Conservation (phyloP, 2,329 filamentous ascomycete species). For the Trichoderma guizhouense region DNA sequence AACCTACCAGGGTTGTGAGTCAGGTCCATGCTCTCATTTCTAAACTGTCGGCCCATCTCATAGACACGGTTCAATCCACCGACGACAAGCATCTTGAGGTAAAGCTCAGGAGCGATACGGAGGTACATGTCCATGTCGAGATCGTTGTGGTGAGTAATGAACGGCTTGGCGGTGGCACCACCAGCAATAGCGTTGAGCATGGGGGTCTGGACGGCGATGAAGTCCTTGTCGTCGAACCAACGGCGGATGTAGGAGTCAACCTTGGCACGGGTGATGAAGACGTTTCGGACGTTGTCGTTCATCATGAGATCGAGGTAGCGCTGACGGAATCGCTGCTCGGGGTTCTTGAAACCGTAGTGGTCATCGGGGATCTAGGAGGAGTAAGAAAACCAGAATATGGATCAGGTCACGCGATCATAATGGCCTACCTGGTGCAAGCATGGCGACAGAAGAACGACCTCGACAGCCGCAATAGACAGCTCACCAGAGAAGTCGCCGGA, state of each 20-base stretch:
- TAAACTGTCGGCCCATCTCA: slow-evolving; percentile 92
- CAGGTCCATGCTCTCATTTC: slow-evolving; percentile 70
- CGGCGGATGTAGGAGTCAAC: slow-evolving; percentile 84
- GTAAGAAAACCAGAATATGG: not conserved
- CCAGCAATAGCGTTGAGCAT: slow-evolving; percentile 97
- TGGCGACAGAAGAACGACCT: slow-evolving; percentile 81
- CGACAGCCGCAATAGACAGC: slow-evolving; percentile 86
- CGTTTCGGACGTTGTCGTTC: slow-evolving; percentile 81
- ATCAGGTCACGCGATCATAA: not conserved
- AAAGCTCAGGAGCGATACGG: slow-evolving; percentile 91
- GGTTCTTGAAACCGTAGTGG: slow-evolving; percentile 92
- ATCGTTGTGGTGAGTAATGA: slow-evolving; percentile 94
- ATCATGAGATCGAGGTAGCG: slow-evolving; percentile 95
- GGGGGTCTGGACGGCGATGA: slow-evolving; percentile 92
- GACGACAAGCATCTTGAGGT: slow-evolving; percentile 93
- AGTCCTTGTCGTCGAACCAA: slow-evolving; percentile 84
- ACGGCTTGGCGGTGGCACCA: slow-evolving; percentile 89
- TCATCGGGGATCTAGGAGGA: slow-evolving; percentile 60
- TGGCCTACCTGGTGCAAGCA: slow-evolving; percentile 66
- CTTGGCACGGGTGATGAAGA: slow-evolving; percentile 81
- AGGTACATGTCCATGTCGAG: slow-evolving; percentile 92
- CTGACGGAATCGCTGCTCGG: slow-evolving; percentile 89
- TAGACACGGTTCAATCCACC: slow-evolving; percentile 93
- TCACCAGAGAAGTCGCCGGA: slow-evolving; percentile 68
- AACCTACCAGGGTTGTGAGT: slow-evolving; percentile 74